Evolutionary conservation across 1,284 basidiomycete genomes (phyloP).

Genomic region (Singerocomus inundabilis): DNA sequence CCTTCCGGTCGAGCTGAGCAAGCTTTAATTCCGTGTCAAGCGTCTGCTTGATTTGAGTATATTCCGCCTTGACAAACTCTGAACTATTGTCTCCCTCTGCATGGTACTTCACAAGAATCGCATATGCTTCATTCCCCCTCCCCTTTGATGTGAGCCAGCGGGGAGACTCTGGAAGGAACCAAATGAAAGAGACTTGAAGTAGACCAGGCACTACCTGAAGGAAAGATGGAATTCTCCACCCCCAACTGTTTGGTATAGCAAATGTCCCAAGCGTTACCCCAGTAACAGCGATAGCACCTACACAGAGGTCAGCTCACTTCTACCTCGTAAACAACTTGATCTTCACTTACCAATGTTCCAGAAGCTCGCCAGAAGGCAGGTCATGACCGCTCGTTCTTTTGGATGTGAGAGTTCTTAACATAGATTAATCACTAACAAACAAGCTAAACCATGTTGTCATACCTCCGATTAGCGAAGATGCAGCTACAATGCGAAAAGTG

Average conservation of each 20-base stretch:
- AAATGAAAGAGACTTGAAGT: background rate
- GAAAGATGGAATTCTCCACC: slow-evolving; percentile 25
- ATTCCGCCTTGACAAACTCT: too few species aligned
- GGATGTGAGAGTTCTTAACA: slow-evolving; percentile 24
- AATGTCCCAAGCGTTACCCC: slow-evolving; percentile 24
- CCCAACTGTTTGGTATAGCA: slow-evolving; percentile 47
- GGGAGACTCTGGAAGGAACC: slow-evolving; percentile 52
- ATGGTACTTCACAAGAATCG: too few species aligned
- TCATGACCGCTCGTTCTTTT: slow-evolving; percentile 20
- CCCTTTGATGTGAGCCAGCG: slow-evolving; percentile 59
- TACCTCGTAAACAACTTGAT: background rate
- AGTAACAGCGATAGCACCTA: slow-evolving; percentile 14
- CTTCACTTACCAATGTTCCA: slow-evolving; percentile 11
- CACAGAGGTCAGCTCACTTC: background rate
- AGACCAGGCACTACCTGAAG: slow-evolving; percentile 41
- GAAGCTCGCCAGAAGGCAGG: slow-evolving; percentile 7
- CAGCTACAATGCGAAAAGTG: slow-evolving; percentile 14
- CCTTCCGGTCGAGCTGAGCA: background rate
- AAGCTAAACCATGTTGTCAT: background rate
- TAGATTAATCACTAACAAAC: slow-evolving; percentile 16
- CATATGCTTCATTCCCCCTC: slow-evolving; percentile 39
- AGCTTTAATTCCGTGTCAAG: slow-evolving; percentile 4
- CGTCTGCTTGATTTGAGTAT: slow-evolving; percentile 50
- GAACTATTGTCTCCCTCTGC: too few species aligned
- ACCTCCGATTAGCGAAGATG: slow-evolving; percentile 20